Evolutionary conservation across 2,329 filamentous ascomycete species (phyloP), one percentile per base, ranked within the genome.

Genomic region (Didymella pinodella): DNA sequence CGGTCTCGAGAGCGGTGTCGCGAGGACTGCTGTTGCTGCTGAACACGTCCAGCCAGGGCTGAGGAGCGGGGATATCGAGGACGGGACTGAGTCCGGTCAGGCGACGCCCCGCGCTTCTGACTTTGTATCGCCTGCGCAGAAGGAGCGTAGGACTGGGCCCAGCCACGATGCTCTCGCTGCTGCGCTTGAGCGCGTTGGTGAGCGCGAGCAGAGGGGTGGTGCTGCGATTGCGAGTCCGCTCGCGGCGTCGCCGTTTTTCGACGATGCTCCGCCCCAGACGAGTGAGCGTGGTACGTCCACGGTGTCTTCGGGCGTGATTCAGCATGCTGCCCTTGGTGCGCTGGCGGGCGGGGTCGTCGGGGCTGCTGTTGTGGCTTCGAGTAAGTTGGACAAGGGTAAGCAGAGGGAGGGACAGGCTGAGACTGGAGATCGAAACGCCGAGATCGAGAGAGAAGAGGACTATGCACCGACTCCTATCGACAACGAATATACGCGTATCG

Each of bases 51-150:
- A 43, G 7, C 7, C n/a, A 7, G 36, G 11, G 36, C 36, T 38
- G n/a, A 5, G 4, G 1, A 38, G 20, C 8, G 20, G 36, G 36
- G 72, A 77, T 4, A 69, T 74, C 10, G 69, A 78, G 8, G 58
- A 61, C 2, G 71, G 84, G 28, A 77, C 87, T 8, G 88, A 82
- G 44, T 91, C 88, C 6, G 81, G 87, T 64, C 86, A 91, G 69
- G 83, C 84, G 0, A 93, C 90, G 1, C 90, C 90, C 1, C 90
- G 86, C 61, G 88, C 88, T 4, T 82, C 81, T 18, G 75, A 80
- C 10, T 84, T 83, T 50, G 72, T 77, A 14, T 55, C 76, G 45
- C 68, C 62, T 38, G 45, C 48, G 16, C 7, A 55, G 52, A 31
- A 16, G 41, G 22, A 41, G 16, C 16, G 47, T 6, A 57, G 60